Conservation (phyloP, 805 yeast species). For the Isabelozyma rhagii region DNA sequence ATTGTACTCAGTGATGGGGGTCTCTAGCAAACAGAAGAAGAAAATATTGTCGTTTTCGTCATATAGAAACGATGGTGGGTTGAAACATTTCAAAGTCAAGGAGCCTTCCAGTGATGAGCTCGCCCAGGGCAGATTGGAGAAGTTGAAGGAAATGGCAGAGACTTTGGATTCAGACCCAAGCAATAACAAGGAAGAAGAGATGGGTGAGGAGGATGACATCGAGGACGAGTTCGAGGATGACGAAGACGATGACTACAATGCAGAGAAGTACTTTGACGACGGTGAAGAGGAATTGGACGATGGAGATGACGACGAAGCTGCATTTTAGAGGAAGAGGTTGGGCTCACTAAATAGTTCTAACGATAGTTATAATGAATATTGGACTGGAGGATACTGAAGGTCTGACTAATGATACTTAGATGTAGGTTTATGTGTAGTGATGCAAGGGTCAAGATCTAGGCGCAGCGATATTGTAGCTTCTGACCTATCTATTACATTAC, state of each 20-base stretch:
- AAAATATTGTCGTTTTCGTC: constrained; percentile 42
- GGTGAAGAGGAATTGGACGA: constrained; percentile 60
- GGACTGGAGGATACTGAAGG: no score
- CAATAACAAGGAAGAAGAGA: constrained; percentile 39
- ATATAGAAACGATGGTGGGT: constrained; percentile 37
- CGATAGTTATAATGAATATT: no score
- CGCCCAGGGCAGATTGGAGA: constrained; percentile 38
- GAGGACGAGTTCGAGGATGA: constrained; percentile 73
- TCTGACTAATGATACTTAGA: no score
- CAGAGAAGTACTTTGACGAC: constrained; percentile 74
- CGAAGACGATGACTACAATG: constrained; percentile 76
- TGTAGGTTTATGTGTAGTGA: no score
- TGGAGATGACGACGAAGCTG: constrained; percentile 69
- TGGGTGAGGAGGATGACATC: constrained; percentile 44
- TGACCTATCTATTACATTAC: no score
- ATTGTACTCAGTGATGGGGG: constrained; percentile 68
- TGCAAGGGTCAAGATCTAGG: no score
- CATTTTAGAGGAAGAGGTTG: constrained; percentile 38
- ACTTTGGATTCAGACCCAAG: constrained; percentile 39
- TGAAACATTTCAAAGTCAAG: constrained; percentile 28
- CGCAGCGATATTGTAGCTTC: no score
- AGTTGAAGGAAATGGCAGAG: constrained; percentile 43
- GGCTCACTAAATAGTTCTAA: no score
- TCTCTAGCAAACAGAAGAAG: constrained; percentile 50
- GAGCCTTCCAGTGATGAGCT: constrained; percentile 30